Base-by-base conservation (phyloP, 371 early-diverging fungal species). In the Nematocida sp. region DNA sequence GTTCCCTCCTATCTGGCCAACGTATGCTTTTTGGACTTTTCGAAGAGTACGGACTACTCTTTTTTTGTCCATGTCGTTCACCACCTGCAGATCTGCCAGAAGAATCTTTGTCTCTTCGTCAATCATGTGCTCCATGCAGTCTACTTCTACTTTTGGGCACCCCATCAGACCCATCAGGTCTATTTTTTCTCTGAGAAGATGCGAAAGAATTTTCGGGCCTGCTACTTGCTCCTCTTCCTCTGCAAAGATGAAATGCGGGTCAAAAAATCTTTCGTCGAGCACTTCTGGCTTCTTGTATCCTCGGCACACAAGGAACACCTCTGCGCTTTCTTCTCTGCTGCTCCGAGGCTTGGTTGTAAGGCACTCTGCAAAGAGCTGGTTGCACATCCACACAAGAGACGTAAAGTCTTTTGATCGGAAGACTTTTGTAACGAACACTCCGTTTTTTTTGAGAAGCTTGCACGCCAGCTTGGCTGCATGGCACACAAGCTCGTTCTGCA, bases 281-380 rank as follows among this genome's bases (percentile, higher is more conserved):
- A 90, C 88, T 79, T 93, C 92, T 43, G 94, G 94, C 49, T 77
- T 74, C 2, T 92, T 92, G 85, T 87, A 99, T 70, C 89, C 92
- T 37, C 88, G 86, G 85, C 97, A 96, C 3, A 96, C 92, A 48
- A 95, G 94, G 85, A 95, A 99, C 77, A 96, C 96, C 87, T 99
- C 99, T n/a, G 99, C 99, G 75, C 96, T 95, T 27, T 96, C 96
- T 70, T 90, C 92, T 57, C 96, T 88, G 56, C 95, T 94, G 46
- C 94, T 92, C n/a, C 94, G 88, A 15, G 99, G 99, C 84, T 99
- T 99, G 15, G 99, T 97, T 8, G 96, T 95, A 83, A 96, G 93
- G 70, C 97, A 97, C 76, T 89, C 90, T 46, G 86, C 86, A 85
- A 99, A 99, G 40, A 99, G 85, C 84, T 95, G 94, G 79, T 92